These are phyloP conservation scores for Pythium grandisporangium DNA, from an alignment of 352 stramenopile species.

Conservation along the genomic window DNA sequence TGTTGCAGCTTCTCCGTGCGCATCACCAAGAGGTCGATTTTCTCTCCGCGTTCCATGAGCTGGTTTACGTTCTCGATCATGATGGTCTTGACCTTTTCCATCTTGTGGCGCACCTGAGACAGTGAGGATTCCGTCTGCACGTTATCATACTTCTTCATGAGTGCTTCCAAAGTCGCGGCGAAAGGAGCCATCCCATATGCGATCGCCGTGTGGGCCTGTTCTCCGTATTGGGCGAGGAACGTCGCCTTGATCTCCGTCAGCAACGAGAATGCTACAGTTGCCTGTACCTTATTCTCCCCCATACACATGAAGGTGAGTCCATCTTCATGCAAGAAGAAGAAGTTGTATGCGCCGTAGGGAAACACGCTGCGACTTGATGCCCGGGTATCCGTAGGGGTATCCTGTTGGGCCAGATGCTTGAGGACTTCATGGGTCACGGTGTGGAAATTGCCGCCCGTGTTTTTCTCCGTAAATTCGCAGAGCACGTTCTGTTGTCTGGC, in stretches of 20 bases:
- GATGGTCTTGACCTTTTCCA: slow-evolving; percentile 97
- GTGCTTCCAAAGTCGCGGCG: slow-evolving; percentile 33
- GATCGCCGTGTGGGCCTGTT: slow-evolving; percentile 53
- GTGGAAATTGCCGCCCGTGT: slow-evolving; percentile 51
- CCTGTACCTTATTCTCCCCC: slow-evolving; percentile 66
- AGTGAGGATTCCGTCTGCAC: slow-evolving; percentile 72
- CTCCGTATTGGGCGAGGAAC: slow-evolving; percentile 58
- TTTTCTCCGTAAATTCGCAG: slow-evolving; percentile 69
- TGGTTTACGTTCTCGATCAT: slow-evolving; percentile 99
- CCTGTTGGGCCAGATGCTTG: slow-evolving; percentile 56
- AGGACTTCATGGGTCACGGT: slow-evolving; percentile 67
- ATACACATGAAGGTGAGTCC: slow-evolving; percentile 81
- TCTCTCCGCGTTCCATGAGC: slow-evolving; percentile 97
- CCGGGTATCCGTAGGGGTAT: slow-evolving; percentile 10
- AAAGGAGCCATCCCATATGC: slow-evolving; percentile 68
- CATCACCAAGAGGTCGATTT: slow-evolving; percentile 91
- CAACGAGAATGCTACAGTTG: slow-evolving; percentile 67
- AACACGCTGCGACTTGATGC: slow-evolving; percentile 47
- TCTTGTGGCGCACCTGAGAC: slow-evolving; percentile 89
- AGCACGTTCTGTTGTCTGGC: slow-evolving; percentile 66
- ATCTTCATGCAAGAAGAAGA: slow-evolving; percentile 71
- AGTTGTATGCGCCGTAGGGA: slow-evolving; percentile 72
- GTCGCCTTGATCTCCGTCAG: slow-evolving; percentile 50
- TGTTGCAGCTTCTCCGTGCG: slow-evolving; percentile 92
- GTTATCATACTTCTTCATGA: slow-evolving; percentile 85